Base-by-base conservation (phyloP, 108 stramenopile genomes). In the Mediolabrus comicus region DNA sequence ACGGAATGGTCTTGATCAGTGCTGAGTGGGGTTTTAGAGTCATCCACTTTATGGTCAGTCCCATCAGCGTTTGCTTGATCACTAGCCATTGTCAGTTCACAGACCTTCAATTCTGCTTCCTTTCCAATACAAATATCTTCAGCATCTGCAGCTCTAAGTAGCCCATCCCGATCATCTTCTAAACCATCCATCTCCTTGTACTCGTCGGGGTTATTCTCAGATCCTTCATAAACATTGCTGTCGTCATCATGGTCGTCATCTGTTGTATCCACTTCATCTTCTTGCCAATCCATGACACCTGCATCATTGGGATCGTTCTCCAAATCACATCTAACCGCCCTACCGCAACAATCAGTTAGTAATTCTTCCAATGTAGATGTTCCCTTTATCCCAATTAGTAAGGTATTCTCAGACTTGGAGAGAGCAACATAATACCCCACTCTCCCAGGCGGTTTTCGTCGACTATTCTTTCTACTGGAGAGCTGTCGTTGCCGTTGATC, bases 331-430 rank as follows among this genome's bases (percentile, higher is more conserved):
- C 67, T 59, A 34, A 80, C 66, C 12, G 79, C 79, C 49, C 76
- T 64, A 0, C 90, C 90, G 65, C 86, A 87, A 60, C 81, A 84
- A 77, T 91, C 90, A 3, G 90, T 91, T 17, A 88, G 39, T 6
- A 91, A 56, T 51, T 91, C 90, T 62, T 88, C 90, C 62, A 91
- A 71, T 0, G 87, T 71, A 26, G 90, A 87, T n/a, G 90, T 88
- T 9, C 90, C 90, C 33, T 85, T 73, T 49, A 87, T 74, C 7
- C 87, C 87, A 34, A 91, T 64, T 9, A 85, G 34, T 0, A 91
- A n/a, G 28, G 51, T 39, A 11, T 75, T 67, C n/a, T 72, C 22
- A 9, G 25, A 31, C 11, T 79, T 75, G 3, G 84, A 87, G 6
- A 84, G 25, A 4, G 87, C 90, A 4, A 88, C 73, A 53, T 67